Base-by-base conservation (phyloP, 768 basidiomycete species). In the Coprinopsis cinerea region DNA sequence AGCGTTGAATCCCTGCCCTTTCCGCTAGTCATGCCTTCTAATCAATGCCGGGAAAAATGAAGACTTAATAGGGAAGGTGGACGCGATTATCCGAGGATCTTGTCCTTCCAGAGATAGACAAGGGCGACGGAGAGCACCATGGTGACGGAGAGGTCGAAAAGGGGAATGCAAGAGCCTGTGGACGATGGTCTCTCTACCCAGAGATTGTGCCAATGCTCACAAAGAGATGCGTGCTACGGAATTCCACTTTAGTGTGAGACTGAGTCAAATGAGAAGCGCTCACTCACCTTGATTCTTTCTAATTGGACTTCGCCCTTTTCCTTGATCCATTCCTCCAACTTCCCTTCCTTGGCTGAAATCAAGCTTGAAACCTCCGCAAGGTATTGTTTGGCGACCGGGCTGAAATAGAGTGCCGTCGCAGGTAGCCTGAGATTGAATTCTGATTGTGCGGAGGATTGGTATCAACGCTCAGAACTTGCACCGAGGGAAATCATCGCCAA, bases 191-290 rank as follows among this genome's bases (percentile, higher is more conserved):
- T n/a, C n/a, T n/a, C n/a, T n/a, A 54, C 53, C 67, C 63, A 69
- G 40, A 63, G 60, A 10, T 54, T 53, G 47, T 56, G 53, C 66
- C 69, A 69, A 24, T 58, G 60, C 49, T 69, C 67, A 48, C 68
- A 71, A n/a, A 65, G 47, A 17, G 60, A 53, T 2, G 68, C 66
- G 48, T 68, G 68, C 69, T 71, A 36, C n/a, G n/a, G n/a, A 44
- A 13, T 7, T 13, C 24, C 28, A 28, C 28, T 18, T 36, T 23
- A 36, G 23, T n/a, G 32, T 39, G 39, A 27, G 43, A 35, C 20
- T 14, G 39, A 18, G 27, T 23, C 18, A n/a, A 41, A 30, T 15
- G 22, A 40, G 13, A 17, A 7, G 32, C 40, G 45, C 44, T 20
- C 28, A 55, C 62, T 44, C 44, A 66, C 68, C 51, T 59, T 51